Base-by-base conservation (phyloP, 1,284 basidiomycete genomes). In the Trichosporon inkin region DNA sequence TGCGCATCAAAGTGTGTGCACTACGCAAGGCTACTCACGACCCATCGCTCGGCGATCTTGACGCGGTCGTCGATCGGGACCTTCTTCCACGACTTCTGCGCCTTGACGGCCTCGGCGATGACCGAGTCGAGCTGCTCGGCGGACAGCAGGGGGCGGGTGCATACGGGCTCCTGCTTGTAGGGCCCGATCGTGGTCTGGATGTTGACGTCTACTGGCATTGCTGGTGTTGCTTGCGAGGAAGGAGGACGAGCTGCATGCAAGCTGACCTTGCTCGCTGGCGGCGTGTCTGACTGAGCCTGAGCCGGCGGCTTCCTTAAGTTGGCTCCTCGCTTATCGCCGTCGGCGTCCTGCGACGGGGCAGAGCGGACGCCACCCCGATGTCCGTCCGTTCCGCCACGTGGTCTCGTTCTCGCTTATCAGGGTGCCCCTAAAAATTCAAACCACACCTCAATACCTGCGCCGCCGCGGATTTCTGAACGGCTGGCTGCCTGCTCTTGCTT, bases 41-140 rank as follows among this genome's bases (percentile, higher is more conserved):
- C 85, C 77, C 92, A 95, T 68, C 84, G 86, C 59, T 81, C 76
- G 6, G 88, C 88, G 49, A 92, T 85, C 35, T 81, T 82, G 52
- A 93, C 84, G 24, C 91, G 82, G 52, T 92, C 84, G 51, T 84
- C 78, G 16, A 96, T 76, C 0, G 88, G 78, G 1, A 85, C 82
- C 63, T 83, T 83, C 55, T 80, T 81, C 92, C 92, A 95, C 37
- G 77, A 68, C 71, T 84, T 86, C 78, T 92, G 89, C 0, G 89
- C 89, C 4, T 79, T 78, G 39, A 83, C 82, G 3, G 88, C 84
- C 24, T 81, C 77, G 11, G 79, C 69, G 63, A 95, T 84, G 55
- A 80, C 78, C 13, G 58, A 69, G 69, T 89, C 84, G 52, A 95
- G 82, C 68, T 89, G 68, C 7, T 66, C 58, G 28, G 65, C 67